phyloP scores from a whole-genome alignment of 164 flowering plant species.

The Nymphaea thermarum region DNA sequence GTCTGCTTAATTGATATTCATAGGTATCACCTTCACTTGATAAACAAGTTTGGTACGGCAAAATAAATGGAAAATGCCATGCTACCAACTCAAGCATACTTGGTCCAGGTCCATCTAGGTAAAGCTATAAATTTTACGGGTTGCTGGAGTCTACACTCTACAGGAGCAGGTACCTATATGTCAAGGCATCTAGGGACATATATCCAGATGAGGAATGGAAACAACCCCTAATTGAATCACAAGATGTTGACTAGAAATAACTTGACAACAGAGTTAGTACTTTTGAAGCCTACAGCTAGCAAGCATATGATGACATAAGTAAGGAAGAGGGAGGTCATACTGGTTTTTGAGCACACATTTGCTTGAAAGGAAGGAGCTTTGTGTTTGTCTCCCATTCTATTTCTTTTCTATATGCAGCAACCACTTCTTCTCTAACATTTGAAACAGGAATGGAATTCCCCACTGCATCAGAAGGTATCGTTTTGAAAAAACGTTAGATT shows the following conservation, averaged over 20 bases:
- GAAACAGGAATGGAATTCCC: conserved; percentile 58
- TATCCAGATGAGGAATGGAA: not conserved
- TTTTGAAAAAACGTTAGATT: not conserved
- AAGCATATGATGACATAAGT: not conserved
- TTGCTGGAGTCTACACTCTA: no score
- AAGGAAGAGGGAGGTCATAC: conserved; percentile 12
- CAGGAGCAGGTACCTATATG: no score
- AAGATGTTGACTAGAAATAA: no score
- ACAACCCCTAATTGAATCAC: not conserved
- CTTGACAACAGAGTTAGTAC: no score
- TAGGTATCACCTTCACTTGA: no score
- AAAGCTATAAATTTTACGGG: no score
- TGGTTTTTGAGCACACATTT: conserved; percentile 37
- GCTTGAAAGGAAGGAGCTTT: conserved; percentile 55
- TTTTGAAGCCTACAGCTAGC: not conserved
- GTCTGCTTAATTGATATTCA: no score
- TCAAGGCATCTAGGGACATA: no score
- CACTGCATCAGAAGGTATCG: conserved; percentile 25
- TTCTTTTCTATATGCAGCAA: conserved; percentile 50
- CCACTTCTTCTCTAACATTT: conserved; percentile 67
- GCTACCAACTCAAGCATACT: no score
- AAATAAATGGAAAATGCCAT: no score
- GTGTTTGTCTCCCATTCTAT: conserved; percentile 44
- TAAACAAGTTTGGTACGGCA: no score
- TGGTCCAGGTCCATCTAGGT: no score